These are phyloP conservation scores for Aspergillus cavernicola DNA, from an alignment of 495 filamentous ascomycete genomes.

Conservation along the genomic window DNA sequence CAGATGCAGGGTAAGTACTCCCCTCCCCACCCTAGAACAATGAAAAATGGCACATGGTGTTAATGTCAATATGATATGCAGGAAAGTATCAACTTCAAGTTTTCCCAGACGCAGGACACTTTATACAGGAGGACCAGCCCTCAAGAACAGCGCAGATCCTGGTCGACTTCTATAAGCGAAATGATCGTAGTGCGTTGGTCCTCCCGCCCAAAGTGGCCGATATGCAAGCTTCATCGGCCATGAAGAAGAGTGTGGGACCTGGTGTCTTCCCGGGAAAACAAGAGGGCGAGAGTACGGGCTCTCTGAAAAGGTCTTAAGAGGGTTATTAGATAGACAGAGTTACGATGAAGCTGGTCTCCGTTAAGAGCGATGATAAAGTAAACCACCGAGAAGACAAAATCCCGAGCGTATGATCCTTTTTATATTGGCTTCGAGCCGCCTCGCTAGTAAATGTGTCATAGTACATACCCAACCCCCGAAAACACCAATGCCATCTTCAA, in stretches of 20 bases:
- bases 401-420: not conserved
- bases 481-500: constrained; percentile 1
- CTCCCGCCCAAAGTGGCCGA: constrained; percentile 85
- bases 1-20: constrained; percentile 84
- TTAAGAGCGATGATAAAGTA: too few species aligned
- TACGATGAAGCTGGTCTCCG: too few species aligned
- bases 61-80: constrained; percentile 23
- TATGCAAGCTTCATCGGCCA: constrained; percentile 45
- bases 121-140: constrained; percentile 92
- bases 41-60: not conserved
- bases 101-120: constrained; percentile 92
- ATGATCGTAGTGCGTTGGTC: constrained; percentile 79
- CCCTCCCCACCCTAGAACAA: not conserved
- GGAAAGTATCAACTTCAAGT: constrained; percentile 96
- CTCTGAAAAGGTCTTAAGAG: constrained; percentile 6
- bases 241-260: constrained; percentile 33
- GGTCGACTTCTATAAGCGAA: constrained; percentile 86
- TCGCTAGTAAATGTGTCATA: not conserved
- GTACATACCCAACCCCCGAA: constrained; percentile 3
- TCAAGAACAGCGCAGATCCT: constrained; percentile 78
- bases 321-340: too few species aligned
- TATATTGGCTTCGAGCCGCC: not conserved
- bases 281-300: constrained; percentile 1
- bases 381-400: not conserved
- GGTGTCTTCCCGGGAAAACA: constrained; percentile 1